Evolutionary conservation across 2,329 filamentous ascomycete genomes (phyloP).

Genomic region (Beauveria scarabaeidicola): DNA sequence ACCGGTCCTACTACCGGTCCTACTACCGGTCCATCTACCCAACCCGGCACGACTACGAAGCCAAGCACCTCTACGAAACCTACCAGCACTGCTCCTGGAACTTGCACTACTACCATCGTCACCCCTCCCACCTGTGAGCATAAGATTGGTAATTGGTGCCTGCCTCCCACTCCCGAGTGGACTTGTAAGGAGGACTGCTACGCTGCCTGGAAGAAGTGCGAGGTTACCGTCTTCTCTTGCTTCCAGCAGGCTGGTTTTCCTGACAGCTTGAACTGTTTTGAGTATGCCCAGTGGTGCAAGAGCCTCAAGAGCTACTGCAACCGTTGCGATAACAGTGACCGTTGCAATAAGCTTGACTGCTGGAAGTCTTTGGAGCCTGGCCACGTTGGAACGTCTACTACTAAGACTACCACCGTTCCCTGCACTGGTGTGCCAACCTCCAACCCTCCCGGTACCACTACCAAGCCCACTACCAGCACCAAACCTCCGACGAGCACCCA

Average conservation of each 20-base stretch:
- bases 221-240: slow-evolving; percentile 40
- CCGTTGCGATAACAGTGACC: slow-evolving; percentile 25
- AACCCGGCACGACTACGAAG: slow-evolving; percentile 14
- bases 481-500: slow-evolving; percentile 22
- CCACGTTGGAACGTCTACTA: slow-evolving; percentile 25
- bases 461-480: slow-evolving; percentile 22
- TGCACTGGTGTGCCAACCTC: slow-evolving; percentile 20
- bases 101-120: slow-evolving; percentile 38
- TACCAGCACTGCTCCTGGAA: slow-evolving; percentile 18
- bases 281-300: slow-evolving; percentile 42
- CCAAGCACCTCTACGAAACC: slow-evolving; percentile 14
- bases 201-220: slow-evolving; percentile 34
- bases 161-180: slow-evolving; percentile 40
- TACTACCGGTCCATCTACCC: slow-evolving; percentile 13
- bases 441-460: slow-evolving; percentile 17
- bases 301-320: slow-evolving; percentile 37
- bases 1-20: slow-evolving; percentile 3
- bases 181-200: slow-evolving; percentile 33
- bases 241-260: slow-evolving; percentile 44
- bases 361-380: slow-evolving; percentile 32
- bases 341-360: slow-evolving; percentile 36
- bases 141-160: slow-evolving; percentile 46
- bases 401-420: slow-evolving; percentile 27
- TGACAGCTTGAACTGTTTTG: slow-evolving; percentile 39
- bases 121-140: slow-evolving; percentile 44